These are phyloP conservation scores for Xylaria nigripes DNA, from an alignment of 495 filamentous ascomycete genomes.

Conservation along the genomic window DNA sequence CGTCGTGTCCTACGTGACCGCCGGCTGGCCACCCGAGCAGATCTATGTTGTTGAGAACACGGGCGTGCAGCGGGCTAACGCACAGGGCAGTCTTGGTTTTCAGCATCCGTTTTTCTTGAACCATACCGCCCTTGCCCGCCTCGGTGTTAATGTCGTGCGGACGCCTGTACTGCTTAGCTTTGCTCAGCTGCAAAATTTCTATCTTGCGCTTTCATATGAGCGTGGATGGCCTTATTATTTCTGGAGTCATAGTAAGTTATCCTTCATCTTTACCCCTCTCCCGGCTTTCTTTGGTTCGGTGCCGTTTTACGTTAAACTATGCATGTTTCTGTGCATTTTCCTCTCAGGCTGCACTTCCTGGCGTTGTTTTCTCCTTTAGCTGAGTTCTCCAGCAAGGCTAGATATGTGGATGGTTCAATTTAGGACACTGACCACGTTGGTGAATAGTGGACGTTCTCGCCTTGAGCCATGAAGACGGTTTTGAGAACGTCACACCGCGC, in stretches of 20 bases:
- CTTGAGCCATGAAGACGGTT: slow-evolving; percentile 37
- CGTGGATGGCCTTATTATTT: slow-evolving; percentile 47
- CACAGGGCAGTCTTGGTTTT: slow-evolving; percentile 40
- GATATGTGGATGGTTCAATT: neutral
- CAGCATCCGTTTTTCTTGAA: slow-evolving; percentile 58
- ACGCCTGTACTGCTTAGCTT: slow-evolving; percentile 54
- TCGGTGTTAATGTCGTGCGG: slow-evolving; percentile 49
- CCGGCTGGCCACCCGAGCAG: slow-evolving; percentile 53
- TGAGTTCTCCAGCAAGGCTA: neutral
- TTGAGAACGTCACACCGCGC: slow-evolving; percentile 19
- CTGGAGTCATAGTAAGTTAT: slow-evolving; percentile 36
- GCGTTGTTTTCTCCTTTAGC: neutral
- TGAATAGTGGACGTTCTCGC: slow-evolving; percentile 42
- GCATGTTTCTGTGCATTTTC: too few relatives aligned
- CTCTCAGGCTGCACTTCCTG: too few relatives aligned
- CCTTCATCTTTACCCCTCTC: neutral
- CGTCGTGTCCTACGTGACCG: slow-evolving; percentile 51
- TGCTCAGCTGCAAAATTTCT: slow-evolving; percentile 58
- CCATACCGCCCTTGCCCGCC: slow-evolving; percentile 41
- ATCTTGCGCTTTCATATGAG: slow-evolving; percentile 33
- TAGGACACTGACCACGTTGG: neutral
- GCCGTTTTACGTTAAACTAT: neutral
- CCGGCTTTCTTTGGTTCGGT: neutral
- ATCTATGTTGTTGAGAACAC: slow-evolving; percentile 60
- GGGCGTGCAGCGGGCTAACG: slow-evolving; percentile 50